Conservation (phyloP, 2,329 filamentous ascomycete species). For the Nigrospora sphaerica region DNA sequence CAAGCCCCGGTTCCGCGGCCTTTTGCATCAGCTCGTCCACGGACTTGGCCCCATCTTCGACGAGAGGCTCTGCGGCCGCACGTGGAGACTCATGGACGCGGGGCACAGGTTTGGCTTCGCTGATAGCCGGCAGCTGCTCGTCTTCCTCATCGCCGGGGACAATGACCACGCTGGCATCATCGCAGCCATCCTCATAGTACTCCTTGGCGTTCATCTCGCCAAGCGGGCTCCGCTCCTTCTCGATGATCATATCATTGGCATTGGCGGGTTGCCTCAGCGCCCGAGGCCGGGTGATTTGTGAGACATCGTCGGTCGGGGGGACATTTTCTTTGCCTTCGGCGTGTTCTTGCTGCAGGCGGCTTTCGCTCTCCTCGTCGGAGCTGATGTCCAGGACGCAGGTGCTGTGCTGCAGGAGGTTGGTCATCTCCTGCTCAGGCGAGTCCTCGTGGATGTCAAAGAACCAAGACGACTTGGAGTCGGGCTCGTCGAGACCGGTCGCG, state of each 20-base stretch:
- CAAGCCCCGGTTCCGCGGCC: conserved; percentile 26
- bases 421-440: conserved; percentile 81
- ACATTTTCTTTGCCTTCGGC: conserved; percentile 84
- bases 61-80: conserved; percentile 17
- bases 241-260: conserved; percentile 50
- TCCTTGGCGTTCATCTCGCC: conserved; percentile 61
- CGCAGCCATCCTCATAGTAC: conserved; percentile 60
- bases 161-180: conserved; percentile 54
- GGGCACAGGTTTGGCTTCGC: conserved; percentile 15
- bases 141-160: conserved; percentile 54
- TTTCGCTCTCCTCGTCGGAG: conserved; percentile 71
- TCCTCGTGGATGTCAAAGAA: conserved; percentile 95
- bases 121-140: conserved; percentile 12
- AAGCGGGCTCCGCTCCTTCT: conserved; percentile 58
- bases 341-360: conserved; percentile 41
- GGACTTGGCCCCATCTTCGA: conserved; percentile 15
- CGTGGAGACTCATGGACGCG: neutral
- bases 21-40: conserved; percentile 31
- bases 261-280: conserved; percentile 22
- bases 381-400: conserved; percentile 83
- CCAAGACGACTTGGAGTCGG: conserved; percentile 61
- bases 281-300: conserved; percentile 41
- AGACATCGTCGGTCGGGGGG: conserved; percentile 62
- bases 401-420: conserved; percentile 87
- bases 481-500: conserved; percentile 28